phyloP scores from a whole-genome alignment of 148 eudicot genomes.

The Camellia sinensis region DNA sequence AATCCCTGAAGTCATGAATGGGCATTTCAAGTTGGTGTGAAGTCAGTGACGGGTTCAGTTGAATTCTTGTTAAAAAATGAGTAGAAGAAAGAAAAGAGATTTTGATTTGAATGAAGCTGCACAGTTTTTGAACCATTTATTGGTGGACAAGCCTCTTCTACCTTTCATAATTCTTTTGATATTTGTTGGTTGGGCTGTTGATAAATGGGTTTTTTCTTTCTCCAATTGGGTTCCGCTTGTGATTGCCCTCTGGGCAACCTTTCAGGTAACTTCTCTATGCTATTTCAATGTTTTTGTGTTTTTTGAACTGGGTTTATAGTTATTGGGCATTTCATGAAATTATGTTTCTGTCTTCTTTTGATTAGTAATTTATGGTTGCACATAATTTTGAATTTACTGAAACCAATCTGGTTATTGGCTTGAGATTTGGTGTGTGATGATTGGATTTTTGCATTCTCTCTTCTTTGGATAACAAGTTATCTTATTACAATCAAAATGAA shows the following conservation, averaged over 20 bases:
- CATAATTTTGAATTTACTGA: neutral
- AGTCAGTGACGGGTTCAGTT: conserved; percentile 11
- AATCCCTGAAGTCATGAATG: neutral
- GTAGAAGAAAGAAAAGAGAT: conserved; percentile 30
- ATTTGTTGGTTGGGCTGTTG: conserved; percentile 62
- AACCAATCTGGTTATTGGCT: neutral
- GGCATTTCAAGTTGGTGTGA: neutral
- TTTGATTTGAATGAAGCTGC: conserved; percentile 31
- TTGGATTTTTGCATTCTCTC: neutral
- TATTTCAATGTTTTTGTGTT: neutral
- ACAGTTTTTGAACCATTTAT: conserved; percentile 46
- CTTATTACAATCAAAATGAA: no score
- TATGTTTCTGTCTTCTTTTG: neutral
- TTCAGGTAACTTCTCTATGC: conserved; percentile 49
- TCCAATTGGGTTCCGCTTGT: conserved; percentile 81
- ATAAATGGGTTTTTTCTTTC: conserved; percentile 73
- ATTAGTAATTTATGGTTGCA: neutral
- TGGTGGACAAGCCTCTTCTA: conserved; percentile 54
- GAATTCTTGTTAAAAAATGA: conserved; percentile 30
- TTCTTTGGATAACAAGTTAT: no score
- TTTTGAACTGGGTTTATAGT: neutral
- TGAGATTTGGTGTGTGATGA: neutral
- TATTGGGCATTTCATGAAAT: neutral
- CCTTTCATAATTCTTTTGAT: conserved; percentile 55
- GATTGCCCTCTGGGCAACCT: conserved; percentile 76